Percentiles rank a stretch among this genome's conserved stretches.
phyloP scores from a whole-genome alignment of 768 basidiomycete genomes.

The Collybia nuda region DNA sequence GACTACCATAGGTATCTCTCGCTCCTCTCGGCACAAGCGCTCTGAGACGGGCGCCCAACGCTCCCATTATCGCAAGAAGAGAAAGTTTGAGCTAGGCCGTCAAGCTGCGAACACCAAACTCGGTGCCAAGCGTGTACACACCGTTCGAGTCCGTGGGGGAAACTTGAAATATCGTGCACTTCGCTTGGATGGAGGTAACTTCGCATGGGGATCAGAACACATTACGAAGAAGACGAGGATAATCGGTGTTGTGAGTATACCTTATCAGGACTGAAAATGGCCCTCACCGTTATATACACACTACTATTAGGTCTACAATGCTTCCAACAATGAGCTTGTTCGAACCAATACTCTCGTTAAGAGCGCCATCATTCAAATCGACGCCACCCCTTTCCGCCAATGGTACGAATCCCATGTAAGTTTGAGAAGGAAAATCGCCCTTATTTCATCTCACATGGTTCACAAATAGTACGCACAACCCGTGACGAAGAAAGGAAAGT shows the following conservation, averaged over 20 bases:
- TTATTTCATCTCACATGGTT: constrained; percentile 5
- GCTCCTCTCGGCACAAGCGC: constrained; percentile 96
- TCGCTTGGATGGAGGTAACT: constrained; percentile 96
- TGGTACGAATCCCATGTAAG: constrained; percentile 98
- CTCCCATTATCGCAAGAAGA: constrained; percentile 98
- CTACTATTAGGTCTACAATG: constrained; percentile 82
- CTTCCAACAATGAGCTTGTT: constrained; percentile 99
- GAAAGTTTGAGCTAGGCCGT: constrained; percentile 99
- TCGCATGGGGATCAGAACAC: constrained; percentile 97
- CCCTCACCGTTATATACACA: not conserved
- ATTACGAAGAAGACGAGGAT: constrained; percentile 94
- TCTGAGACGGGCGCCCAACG: constrained; percentile 90
- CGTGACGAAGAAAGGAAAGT: constrained; percentile 88
- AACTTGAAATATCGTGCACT: constrained; percentile 95
- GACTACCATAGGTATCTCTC: constrained; percentile 79
- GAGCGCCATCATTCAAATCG: constrained; percentile 93
- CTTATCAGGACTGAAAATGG: not conserved
- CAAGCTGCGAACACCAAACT: constrained; percentile 98
- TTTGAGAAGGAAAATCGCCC: constrained; percentile 16
- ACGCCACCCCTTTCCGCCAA: constrained; percentile 98
- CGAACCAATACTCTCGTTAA: constrained; percentile 99
- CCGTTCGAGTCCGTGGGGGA: constrained; percentile 93
- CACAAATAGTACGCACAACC: constrained; percentile 84
- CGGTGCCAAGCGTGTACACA: constrained; percentile 92
- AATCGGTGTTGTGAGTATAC: constrained; percentile 85